Percentiles rank a stretch among this genome's conserved stretches.
Evolutionary conservation across 1,139 yeast species (phyloP).

Genomic region (Zygosaccharomyces sapae): DNA sequence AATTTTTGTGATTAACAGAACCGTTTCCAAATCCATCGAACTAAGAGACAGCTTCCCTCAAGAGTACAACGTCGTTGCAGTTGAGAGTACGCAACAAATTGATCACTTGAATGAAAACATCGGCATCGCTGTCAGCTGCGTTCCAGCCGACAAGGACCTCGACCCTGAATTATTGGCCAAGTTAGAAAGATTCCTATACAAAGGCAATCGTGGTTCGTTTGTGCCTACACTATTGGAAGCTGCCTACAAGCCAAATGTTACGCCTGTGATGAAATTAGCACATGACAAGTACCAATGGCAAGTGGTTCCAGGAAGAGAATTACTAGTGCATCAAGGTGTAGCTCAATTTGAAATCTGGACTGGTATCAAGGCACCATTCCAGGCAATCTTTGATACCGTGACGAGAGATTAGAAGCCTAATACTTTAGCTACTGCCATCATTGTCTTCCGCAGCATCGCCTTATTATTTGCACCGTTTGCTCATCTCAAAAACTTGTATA

Average conservation of each 20-base stretch:
- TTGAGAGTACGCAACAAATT: constrained; percentile 49
- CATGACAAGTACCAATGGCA: constrained; percentile 58
- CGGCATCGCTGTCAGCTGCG: constrained; percentile 71
- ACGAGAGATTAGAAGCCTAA: constrained; percentile 20
- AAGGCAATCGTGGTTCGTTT: constrained; percentile 36
- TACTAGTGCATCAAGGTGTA: constrained; percentile 90
- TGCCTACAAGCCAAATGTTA: constrained; percentile 82
- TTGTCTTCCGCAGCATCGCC: no score
- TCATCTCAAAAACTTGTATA: background rate
- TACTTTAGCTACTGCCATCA: background rate
- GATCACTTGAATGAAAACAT: constrained; percentile 41
- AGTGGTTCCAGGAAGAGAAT: constrained; percentile 80
- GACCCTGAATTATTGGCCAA: constrained; percentile 51
- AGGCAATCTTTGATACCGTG: constrained; percentile 60
- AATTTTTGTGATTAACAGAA: constrained; percentile 80
- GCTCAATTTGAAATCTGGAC: constrained; percentile 82
- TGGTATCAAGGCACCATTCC: constrained; percentile 60
- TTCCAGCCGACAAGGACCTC: constrained; percentile 81
- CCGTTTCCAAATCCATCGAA: constrained; percentile 57
- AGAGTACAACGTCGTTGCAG: constrained; percentile 54
- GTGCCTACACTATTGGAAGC: constrained; percentile 74
- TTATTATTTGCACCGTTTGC: background rate
- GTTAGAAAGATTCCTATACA: constrained; percentile 46
- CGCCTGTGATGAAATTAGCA: constrained; percentile 82
- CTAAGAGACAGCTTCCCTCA: constrained; percentile 60